Conservation (phyloP, 108 stramenopile genomes). For the Mediolabrus comicus region DNA sequence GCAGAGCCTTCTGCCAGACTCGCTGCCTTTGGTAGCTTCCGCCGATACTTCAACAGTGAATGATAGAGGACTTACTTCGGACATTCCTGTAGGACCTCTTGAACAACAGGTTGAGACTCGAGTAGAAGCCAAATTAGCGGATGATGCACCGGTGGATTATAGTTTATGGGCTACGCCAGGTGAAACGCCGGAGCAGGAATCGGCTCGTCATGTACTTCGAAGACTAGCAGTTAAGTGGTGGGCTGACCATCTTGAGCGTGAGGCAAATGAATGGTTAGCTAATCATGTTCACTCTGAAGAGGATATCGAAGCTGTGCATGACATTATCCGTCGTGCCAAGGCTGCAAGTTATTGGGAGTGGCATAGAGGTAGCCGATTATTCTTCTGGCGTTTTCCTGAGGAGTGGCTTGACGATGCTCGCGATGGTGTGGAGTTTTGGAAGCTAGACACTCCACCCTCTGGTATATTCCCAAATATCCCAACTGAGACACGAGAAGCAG, state of each 20-base stretch:
- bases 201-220: background rate
- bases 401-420: background rate
- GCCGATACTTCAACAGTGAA: too few species aligned
- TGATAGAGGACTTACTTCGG: background rate
- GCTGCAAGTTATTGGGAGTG: constrained; percentile 5
- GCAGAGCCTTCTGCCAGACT: too few species aligned
- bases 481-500: background rate
- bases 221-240: constrained; percentile 4
- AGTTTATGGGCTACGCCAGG: background rate
- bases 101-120: background rate
- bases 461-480: background rate
- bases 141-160: constrained; percentile 6
- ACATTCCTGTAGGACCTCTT: background rate
- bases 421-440: background rate
- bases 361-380: background rate
- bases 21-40: too few species aligned
- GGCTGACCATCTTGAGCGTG: background rate
- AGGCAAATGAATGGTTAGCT: background rate
- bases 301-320: background rate
- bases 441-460: background rate
- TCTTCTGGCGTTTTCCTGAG: constrained; percentile 1
- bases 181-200: constrained; percentile 7
- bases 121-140: background rate
- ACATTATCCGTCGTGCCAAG: background rate
- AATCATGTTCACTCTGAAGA: background rate